Evolutionary conservation across 768 basidiomycete genomes (phyloP), one percentile per base, ranked within the genome.

Genomic region (Hypholoma sublateritium): DNA sequence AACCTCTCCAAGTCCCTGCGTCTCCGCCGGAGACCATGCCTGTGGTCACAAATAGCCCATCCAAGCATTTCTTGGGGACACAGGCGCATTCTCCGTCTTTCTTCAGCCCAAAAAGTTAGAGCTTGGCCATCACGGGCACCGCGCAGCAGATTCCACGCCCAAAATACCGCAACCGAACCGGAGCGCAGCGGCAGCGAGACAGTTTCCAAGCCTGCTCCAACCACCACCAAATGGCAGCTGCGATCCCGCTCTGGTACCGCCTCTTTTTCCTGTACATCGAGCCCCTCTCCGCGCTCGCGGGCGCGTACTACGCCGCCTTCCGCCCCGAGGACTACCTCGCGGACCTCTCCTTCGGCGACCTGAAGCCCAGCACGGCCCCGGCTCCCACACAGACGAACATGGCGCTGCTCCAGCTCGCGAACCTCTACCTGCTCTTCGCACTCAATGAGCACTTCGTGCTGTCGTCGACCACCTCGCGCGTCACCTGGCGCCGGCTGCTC

Each of bases 221-320:
- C 19, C 43, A 22, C 43, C 17, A 17, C 43, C n/a, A 17, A 45
- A 53, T 53, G 53, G 14, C 53, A 22, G 14, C 34, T n/a, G 16
- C 24, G 9, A 59, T 62, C 19, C 58, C 61, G 17, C 54, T 59
- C 49, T 59, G 58, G 36, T 81, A 81, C 66, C 65, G 68, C 24
- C 66, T 79, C 16, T 82, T 82, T 70, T 81, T 82, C 63, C 71
- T 81, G 28, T 79, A 77, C 60, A 68, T 81, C 51, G 80, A 83
- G 65, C 81, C 80, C n/a, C 56, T 80, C 42, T 80, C 80, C 0
- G 77, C 80, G 0, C 69, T 81, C 21, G 74, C 74, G 7, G 80
- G 80, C 21, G 74, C 80, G 12, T 80, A 72, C 65, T 82, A 78
- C 66, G 79, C 80, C 16, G 75, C 73, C 13, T 63, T 74, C 47